Base-by-base conservation (phyloP, 23 red algal species). In the Gracilariopsis chorda region DNA sequence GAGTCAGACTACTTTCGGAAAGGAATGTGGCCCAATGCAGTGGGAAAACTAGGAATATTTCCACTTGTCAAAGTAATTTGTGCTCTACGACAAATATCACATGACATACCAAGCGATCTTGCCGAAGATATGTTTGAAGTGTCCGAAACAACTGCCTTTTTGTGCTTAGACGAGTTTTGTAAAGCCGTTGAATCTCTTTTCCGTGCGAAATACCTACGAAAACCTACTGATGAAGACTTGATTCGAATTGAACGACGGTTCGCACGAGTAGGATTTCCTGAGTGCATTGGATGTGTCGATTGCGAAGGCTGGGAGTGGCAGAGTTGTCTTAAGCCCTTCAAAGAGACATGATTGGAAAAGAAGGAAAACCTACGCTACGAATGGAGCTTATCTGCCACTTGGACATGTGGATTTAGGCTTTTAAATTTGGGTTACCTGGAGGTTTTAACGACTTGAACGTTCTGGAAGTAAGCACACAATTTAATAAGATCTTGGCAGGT, bases 231-330 rank as follows among this genome's bases (percentile, higher is more conserved):
- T 35, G 75, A 80, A 39, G 75, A 80, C 37, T 3, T 69, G 40
- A 34, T 23, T 23, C 80, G 52, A 27, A 68, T 68, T 9, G 80
- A 84, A 44, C 51, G 52, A 33, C 23, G 47, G 7, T 65, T 65
- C 44, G 39, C 7, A 34, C 55, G 24, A 29, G 48, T 84, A 20
- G 56, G 80, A 61, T 67, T 84, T 62, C 80, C 84, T 39, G 84
- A 55, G 21, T 88, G 64, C 37, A 45, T 88, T 49, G 84, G 84
- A 76, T 69, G 60, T 43, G 23, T 88, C 27, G 84, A 77, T 40
- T 88, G 84, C 84, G 62, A 62, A 27, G 6, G 84, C 34, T 88
- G 63, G 84, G 84, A 29, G 14, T 88, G 84, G 67, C 74, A 77
- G 53, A 88, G 76, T 40, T 44, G 64, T 43, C 64, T 65, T n/a